Evolutionary conservation across 2,329 filamentous ascomycete species (phyloP), one percentile per base, ranked within the genome.

Genomic region (Chrysoporthe puriensis): DNA sequence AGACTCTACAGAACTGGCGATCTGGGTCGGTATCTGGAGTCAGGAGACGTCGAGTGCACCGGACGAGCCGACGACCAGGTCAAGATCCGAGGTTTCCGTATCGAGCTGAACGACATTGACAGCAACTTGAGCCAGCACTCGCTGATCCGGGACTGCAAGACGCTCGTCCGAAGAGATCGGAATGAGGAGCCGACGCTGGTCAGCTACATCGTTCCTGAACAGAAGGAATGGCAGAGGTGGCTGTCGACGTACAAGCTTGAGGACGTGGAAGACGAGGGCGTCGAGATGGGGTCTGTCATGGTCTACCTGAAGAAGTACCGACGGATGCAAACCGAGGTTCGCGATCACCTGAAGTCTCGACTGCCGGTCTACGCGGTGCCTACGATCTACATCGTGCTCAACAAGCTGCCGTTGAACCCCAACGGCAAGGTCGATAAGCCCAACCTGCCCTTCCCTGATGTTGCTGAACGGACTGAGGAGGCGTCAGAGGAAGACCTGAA

Each of bases 41-140:
- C 80, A 8, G 93, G 92, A 46, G 89, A 90, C 71, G 90, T 93
- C 13, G 91, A 91, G 74, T 92, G 89, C 75, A 90, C 91, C 11
- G 95, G 95, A 32, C 86, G 96, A 68, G 89, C 89, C 34, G 95
- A 98, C 75, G 87, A 91, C 72, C 95, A 98, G 77, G 92, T 97
- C 81, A 99, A 98, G 83, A 95, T 98, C 72, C 91, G 96, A 69
- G 95, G 95, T 1, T 98, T 97, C 84, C 87, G 95, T 70, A 97
- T 99, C 72, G 96, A 99, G 80, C 88, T 98, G 58, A 91, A 91
- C 71, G 96, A 98, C 72, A 97, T 98, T 72, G 94, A 98, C 78
- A 91, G 85, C 54, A 90, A 97, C 77, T 81, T 97, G 59, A 91
- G 88, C 64, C 86, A 89, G 57, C 88, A 92, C 79, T 88, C 87